Percentiles rank a stretch among this genome's conserved stretches.
These are phyloP conservation scores for Lactifluus piperatus DNA, from an alignment of 768 basidiomycete genomes.

Conservation along the genomic window DNA sequence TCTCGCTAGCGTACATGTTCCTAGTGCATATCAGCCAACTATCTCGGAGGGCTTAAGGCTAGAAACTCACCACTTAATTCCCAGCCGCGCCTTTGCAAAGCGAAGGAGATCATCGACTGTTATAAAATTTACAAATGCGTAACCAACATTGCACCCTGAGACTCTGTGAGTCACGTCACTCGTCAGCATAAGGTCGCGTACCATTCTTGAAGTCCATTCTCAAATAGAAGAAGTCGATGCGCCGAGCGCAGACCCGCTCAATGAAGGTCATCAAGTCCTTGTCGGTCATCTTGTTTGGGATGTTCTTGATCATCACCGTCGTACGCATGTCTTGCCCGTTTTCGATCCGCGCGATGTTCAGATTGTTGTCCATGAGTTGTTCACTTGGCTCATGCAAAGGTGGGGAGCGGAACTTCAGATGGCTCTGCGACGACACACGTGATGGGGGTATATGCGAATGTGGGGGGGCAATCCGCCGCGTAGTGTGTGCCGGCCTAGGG, in stretches of 20 bases:
- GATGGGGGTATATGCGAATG: slow-evolving; percentile 7
- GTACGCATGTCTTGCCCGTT: slow-evolving; percentile 72
- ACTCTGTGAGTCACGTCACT: background rate
- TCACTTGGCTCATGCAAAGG: slow-evolving; percentile 7
- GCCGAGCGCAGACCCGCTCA: slow-evolving; percentile 59
- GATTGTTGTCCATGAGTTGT: slow-evolving; percentile 40
- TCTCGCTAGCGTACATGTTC: slow-evolving; percentile 91
- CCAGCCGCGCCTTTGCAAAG: slow-evolving; percentile 67
- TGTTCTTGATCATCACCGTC: slow-evolving; percentile 87
- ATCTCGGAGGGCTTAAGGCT: background rate
- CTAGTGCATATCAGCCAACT: slow-evolving; percentile 29
- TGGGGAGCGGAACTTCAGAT: slow-evolving; percentile 4
- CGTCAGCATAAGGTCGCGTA: slow-evolving; percentile 25
- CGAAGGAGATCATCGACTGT: slow-evolving; percentile 62
- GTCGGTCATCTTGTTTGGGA: slow-evolving; percentile 87
- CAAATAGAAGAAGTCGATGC: slow-evolving; percentile 82
- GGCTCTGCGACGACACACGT: slow-evolving; percentile 19
- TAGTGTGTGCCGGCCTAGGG: slow-evolving; percentile 9
- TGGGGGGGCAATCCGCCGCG: slow-evolving; percentile 4
- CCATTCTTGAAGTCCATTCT: slow-evolving; percentile 82
- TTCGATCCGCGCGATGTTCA: slow-evolving; percentile 67
- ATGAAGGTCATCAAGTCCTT: slow-evolving; percentile 62
- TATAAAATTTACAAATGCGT: slow-evolving; percentile 89
- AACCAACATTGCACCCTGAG: slow-evolving; percentile 67
- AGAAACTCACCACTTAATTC: slow-evolving; percentile 67